phyloP scores from a whole-genome alignment of 2,329 filamentous ascomycete genomes.

The Rhinocladiella similis region DNA sequence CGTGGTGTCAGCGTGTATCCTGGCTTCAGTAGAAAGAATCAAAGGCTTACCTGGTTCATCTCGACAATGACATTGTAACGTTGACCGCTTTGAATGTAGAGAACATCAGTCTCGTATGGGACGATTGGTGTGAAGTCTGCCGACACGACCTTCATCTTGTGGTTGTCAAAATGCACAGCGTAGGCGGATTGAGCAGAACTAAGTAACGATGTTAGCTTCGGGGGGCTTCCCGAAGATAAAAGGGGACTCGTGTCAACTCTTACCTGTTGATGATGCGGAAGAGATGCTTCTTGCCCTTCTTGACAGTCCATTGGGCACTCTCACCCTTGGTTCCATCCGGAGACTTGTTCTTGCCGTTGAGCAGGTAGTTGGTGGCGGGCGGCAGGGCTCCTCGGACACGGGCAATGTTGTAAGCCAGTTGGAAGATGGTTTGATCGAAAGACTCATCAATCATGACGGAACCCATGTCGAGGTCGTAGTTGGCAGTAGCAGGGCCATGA shows the following conservation, averaged over 20 bases:
- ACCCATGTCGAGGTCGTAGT: conserved; percentile 29
- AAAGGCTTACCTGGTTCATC: conserved; percentile 21
- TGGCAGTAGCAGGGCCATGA: conserved; percentile 28
- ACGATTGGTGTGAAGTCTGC: conserved; percentile 39
- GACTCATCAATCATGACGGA: conserved; percentile 28
- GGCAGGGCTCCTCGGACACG: conserved; percentile 19
- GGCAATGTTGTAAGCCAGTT: conserved; percentile 25
- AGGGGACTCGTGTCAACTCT: background rate
- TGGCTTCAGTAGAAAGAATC: background rate
- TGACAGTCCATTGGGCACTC: conserved; percentile 21
- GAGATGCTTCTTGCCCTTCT: conserved; percentile 30
- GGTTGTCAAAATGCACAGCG: conserved; percentile 45
- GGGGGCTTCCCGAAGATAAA: no score
- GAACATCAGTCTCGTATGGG: conserved; percentile 55
- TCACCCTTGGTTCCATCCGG: conserved; percentile 23
- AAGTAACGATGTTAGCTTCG: conserved; percentile 1
- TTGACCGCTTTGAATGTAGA: conserved; percentile 61
- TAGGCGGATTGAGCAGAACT: conserved; percentile 25
- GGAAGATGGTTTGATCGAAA: conserved; percentile 25
- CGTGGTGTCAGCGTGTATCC: background rate
- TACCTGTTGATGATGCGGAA: conserved; percentile 31
- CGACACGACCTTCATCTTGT: conserved; percentile 40
- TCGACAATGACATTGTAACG: conserved; percentile 34
- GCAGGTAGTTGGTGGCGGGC: conserved; percentile 24
- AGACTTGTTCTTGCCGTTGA: conserved; percentile 30